These are phyloP conservation scores for Thraustochytrium sp. DNA, from an alignment of 352 stramenopile species.

Conservation along the genomic window DNA sequence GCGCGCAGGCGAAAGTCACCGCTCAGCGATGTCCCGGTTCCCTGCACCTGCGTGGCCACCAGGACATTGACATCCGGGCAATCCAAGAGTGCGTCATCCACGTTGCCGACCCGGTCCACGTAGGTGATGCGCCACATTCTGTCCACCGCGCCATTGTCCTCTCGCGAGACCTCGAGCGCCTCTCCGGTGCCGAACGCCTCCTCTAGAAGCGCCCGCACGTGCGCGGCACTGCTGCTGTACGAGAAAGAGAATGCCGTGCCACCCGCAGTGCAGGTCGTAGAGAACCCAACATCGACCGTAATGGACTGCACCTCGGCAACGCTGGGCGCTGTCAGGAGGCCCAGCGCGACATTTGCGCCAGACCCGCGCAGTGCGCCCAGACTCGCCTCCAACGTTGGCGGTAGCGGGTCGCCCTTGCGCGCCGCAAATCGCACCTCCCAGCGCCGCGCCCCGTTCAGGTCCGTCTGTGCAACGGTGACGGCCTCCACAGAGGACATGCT, in stretches of 20 bases:
- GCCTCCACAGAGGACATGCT: not conserved
- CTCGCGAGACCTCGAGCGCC: not conserved
- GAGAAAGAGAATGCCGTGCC: not conserved
- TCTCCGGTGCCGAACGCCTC: not conserved
- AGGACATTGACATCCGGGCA: not conserved
- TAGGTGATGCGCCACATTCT: not conserved
- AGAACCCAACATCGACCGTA: not conserved
- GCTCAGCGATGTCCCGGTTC: not conserved
- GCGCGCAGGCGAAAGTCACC: not conserved
- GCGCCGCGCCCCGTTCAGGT: not conserved
- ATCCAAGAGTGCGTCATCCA: not conserved
- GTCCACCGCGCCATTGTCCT: not conserved
- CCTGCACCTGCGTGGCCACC: not conserved
- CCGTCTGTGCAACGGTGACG: not conserved
- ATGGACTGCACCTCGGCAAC: constrained; percentile 35
- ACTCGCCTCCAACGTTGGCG: not conserved
- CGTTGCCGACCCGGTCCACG: constrained; percentile 22
- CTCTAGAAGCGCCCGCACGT: not conserved
- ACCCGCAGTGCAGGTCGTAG: not conserved
- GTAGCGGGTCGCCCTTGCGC: not conserved
- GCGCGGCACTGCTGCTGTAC: not conserved
- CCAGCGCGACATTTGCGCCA: not conserved
- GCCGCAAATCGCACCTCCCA: constrained; percentile 13
- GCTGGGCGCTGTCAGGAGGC: not conserved
- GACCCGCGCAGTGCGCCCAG: not conserved